These are phyloP conservation scores for Pichia ethanolica DNA, from an alignment of 805 yeast genomes.

Conservation along the genomic window DNA sequence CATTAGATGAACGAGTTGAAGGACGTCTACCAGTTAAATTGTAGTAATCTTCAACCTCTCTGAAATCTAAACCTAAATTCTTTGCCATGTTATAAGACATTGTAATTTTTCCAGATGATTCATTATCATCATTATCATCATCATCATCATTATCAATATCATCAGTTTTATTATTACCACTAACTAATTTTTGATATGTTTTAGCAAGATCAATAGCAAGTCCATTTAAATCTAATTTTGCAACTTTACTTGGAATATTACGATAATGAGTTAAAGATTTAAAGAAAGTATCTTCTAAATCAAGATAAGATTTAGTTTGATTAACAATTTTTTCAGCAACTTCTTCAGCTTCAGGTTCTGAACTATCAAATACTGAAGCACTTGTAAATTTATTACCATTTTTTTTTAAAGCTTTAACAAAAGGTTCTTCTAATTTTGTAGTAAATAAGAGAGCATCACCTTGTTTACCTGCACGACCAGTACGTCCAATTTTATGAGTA, in stretches of 20 bases:
- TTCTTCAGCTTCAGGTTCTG: conserved; percentile 29
- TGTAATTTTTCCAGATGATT: conserved; percentile 10
- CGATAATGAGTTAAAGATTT: conserved; percentile 14
- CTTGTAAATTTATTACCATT: conserved; percentile 51
- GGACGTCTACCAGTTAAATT: conserved; percentile 26
- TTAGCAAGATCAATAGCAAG: conserved; percentile 29
- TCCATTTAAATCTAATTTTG: conserved; percentile 25
- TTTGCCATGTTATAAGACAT: conserved; percentile 16
- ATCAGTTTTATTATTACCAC: conserved; percentile 10
- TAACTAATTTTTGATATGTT: conserved; percentile 23
- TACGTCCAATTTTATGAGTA: conserved; percentile 91
- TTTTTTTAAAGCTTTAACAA: conserved; percentile 40
- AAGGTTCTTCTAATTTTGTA: conserved; percentile 50
- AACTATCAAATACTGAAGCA: conserved; percentile 32
- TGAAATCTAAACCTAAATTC: conserved; percentile 23
- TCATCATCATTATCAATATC: conserved; percentile 3
- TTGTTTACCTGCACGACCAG: conserved; percentile 82
- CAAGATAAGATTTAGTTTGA: conserved; percentile 10
- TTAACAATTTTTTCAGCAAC: conserved; percentile 24
- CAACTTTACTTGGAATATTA: conserved; percentile 21
- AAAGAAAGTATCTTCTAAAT: conserved; percentile 12
- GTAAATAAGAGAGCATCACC: conserved; percentile 66
- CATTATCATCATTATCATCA: conserved; percentile 5
- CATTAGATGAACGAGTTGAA: not conserved
- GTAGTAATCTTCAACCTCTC: conserved; percentile 22